These are phyloP conservation scores for Microsporum ferrugineum DNA, from an alignment of 2,329 filamentous ascomycete genomes.

Conservation along the genomic window DNA sequence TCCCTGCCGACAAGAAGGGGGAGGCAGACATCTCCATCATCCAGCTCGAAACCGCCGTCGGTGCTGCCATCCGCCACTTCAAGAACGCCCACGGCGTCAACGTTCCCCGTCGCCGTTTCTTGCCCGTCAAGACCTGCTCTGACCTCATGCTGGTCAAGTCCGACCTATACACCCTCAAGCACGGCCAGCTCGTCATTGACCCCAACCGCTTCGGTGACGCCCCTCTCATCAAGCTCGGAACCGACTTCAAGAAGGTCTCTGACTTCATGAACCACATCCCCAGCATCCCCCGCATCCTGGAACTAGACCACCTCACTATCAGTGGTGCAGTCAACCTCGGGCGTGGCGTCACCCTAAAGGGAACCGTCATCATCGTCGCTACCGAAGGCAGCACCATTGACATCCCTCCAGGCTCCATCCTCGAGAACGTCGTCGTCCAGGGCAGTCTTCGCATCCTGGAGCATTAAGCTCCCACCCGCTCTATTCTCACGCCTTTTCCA, in stretches of 20 bases:
- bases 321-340: conserved; percentile 95
- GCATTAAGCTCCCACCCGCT: conserved; percentile 40
- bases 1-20: conserved; percentile 98
- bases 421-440: conserved; percentile 98
- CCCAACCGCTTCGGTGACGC: conserved; percentile 91
- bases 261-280: conserved; percentile 47
- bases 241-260: conserved; percentile 99
- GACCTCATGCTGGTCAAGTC: conserved; percentile 99
- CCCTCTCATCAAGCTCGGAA: conserved; percentile 95
- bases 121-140: conserved; percentile 99
- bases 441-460: conserved; percentile 71
- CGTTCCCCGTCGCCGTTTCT: conserved; percentile 91
- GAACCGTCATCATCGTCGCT: conserved; percentile 94
- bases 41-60: conserved; percentile 96
- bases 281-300: conserved; percentile 41
- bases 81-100: conserved; percentile 98
- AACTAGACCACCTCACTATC: conserved; percentile 71
- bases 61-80: conserved; percentile 97
- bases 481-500: neutral
- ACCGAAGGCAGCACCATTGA: conserved; percentile 97
- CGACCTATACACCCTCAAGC: conserved; percentile 95
- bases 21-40: conserved; percentile 96
- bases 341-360: conserved; percentile 90
- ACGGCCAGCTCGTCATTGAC: conserved; percentile 96
- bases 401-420: conserved; percentile 86